Conservation (phyloP, 176 grass and related monocot species). For the Zoysia japonica region DNA sequence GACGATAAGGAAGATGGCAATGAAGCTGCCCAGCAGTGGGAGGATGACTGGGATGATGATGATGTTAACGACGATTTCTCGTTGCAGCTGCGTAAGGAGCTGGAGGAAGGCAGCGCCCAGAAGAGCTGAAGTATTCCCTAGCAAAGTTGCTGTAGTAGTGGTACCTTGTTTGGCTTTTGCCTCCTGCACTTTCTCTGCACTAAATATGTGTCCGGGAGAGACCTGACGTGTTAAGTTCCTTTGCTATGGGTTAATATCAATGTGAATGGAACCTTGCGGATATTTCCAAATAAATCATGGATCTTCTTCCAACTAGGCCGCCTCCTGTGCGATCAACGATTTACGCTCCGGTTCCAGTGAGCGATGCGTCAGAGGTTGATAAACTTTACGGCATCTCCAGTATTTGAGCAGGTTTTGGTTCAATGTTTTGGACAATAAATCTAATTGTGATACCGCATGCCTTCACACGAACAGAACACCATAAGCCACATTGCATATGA, state of each 20-base stretch:
- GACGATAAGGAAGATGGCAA: constrained; percentile 86
- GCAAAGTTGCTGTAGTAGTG: background rate
- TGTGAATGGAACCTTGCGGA: background rate
- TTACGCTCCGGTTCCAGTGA: no score
- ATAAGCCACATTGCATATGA: background rate
- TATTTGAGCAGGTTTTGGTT: no score
- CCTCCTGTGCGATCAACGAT: no score
- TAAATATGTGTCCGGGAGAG: background rate
- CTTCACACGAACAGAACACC: background rate
- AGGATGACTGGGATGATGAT: constrained; percentile 89
- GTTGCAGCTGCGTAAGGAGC: constrained; percentile 81
- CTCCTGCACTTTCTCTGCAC: constrained; percentile 9
- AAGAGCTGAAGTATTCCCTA: constrained; percentile 57
- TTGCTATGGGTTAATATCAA: background rate
- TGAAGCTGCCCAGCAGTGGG: constrained; percentile 82
- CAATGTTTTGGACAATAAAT: no score
- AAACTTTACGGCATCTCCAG: no score
- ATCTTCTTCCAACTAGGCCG: no score
- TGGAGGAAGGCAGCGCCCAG: constrained; percentile 56
- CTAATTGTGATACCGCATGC: no score
- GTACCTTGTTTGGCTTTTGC: background rate
- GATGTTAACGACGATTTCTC: constrained; percentile 89
- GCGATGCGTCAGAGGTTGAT: no score
- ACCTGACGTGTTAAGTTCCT: background rate
- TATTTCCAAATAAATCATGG: background rate